Base-by-base conservation (phyloP, 1,284 basidiomycete genomes). In the Lignosus rhinocerotis region DNA sequence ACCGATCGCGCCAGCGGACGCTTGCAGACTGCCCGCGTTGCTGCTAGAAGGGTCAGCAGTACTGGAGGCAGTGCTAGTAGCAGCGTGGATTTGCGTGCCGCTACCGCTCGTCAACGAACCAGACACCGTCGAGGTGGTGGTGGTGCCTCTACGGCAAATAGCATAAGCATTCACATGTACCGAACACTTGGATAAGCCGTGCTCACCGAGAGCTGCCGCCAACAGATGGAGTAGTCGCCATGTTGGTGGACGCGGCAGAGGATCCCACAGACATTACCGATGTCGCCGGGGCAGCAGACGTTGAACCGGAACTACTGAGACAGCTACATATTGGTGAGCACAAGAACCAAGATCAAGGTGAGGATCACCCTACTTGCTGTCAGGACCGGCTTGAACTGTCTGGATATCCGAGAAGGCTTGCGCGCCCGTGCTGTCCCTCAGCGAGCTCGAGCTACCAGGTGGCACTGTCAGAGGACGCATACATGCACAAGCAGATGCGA, bases 401-500 rank as follows among this genome's bases (percentile, higher is more conserved):
- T 87, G 74, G 2, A 76, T 72, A 60, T 83, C 82, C 11, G 83
- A 82, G 76, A 80, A 92, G 4, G 78, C 81, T 9, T 68, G 70
- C 1, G 67, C 44, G 36, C 91, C 92, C 17, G 81, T 82, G 62
- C 69, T 72, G 66, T 93, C 92, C 71, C 83, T 86, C 60, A 88
- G 59, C 14, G 68, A 61, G 45, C 82, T 65, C 14, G 80, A 81
- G 64, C 88, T 89, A 41, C 4, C 21, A 9, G 33, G 11, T 53
- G 33, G 6, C n/a, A 53, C 4, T 39, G 11, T 50, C 34, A 67
- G 52, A 19, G 17, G 39, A 33, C 8, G 9, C 2, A 10, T 10
- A 36, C 7, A 45, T 31, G 51, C 9, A 14, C 25, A 10, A 56
- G 19, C 17, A 38, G 10, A 9, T 12, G n/a, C 17, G 12, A 73